Evolutionary conservation across 108 stramenopile species (phyloP).

Genomic region (Nannochloropsis salina): DNA sequence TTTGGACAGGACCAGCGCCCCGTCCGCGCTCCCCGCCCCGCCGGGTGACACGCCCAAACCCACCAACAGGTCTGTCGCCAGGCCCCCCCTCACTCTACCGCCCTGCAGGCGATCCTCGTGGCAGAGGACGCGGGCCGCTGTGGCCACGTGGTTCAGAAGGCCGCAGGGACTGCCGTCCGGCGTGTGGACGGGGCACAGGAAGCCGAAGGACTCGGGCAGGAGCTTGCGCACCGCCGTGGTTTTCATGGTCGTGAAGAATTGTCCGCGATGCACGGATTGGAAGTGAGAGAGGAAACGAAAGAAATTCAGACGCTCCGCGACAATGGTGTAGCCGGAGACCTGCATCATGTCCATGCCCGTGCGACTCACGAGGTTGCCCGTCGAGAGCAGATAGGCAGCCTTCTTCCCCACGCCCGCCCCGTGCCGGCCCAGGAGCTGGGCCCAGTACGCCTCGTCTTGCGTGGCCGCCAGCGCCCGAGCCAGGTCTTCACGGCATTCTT

Average conservation of each 20-base stretch:
- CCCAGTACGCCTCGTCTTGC: constrained; percentile 30
- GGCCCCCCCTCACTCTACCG: constrained; percentile 52
- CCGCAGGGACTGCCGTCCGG: constrained; percentile 99
- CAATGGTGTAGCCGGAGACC: constrained; percentile 92
- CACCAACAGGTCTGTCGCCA: constrained; percentile 36
- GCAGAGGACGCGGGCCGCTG: constrained; percentile 57
- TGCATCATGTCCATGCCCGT: constrained; percentile 96
- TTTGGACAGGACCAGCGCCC: constrained; percentile 31
- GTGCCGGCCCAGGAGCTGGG: constrained; percentile 36
- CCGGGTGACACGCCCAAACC: constrained; percentile 44
- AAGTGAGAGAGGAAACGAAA: constrained; percentile 92
- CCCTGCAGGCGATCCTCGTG: constrained; percentile 47
- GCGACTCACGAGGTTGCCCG: constrained; percentile 85
- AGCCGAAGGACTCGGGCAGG: constrained; percentile 96
- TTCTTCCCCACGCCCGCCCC: constrained; percentile 54
- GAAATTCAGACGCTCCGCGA: constrained; percentile 94
- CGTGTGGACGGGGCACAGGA: constrained; percentile 98
- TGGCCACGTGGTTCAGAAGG: constrained; percentile 84
- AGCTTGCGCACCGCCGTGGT: constrained; percentile 96
- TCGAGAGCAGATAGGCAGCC: constrained; percentile 82
- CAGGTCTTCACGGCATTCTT: constrained; percentile 7
- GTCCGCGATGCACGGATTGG: constrained; percentile 95
- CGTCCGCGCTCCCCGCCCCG: constrained; percentile 42
- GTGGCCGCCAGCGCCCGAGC: constrained; percentile 65
- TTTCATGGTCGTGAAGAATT: constrained; percentile 99